Evolutionary conservation across 140 eudicot species (phyloP).

Genomic region (Stevia rebaudiana): DNA sequence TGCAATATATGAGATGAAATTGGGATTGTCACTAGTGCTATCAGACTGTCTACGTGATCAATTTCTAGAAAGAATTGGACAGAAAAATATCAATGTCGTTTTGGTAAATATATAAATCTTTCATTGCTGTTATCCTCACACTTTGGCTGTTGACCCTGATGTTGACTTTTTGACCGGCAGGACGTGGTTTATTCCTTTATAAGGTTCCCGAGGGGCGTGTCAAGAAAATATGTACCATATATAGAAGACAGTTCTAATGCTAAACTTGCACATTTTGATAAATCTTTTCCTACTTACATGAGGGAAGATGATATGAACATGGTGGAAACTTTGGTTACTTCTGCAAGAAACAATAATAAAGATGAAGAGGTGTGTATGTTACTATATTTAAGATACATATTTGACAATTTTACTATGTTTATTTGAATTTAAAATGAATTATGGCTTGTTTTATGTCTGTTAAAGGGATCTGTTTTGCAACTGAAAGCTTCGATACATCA

Average conservation of each 20-base stretch:
- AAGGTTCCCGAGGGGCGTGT: constrained; percentile 68
- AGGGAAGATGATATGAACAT: constrained; percentile 36
- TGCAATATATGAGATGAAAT: constrained; percentile 87
- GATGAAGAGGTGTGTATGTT: constrained; percentile 47
- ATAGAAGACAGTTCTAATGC: constrained; percentile 20
- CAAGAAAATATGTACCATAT: constrained; percentile 33
- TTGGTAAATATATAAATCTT: constrained; percentile 39
- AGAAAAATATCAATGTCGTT: constrained; percentile 38
- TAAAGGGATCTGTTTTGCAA: constrained; percentile 49
- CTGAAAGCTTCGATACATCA: constrained; percentile 46
- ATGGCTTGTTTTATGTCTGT: constrained; percentile 16
- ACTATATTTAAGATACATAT: not conserved
- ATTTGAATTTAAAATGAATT: not conserved
- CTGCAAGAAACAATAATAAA: constrained; percentile 17
- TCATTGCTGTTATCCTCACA: not conserved
- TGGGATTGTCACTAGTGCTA: constrained; percentile 61
- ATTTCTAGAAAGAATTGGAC: constrained; percentile 37
- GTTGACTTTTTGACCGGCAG: constrained; percentile 32
- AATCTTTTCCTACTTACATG: constrained; percentile 45
- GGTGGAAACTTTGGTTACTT: constrained; percentile 47
- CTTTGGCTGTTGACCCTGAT: not conserved
- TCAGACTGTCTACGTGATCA: constrained; percentile 37
- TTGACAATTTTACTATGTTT: not conserved
- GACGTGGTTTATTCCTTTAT: constrained; percentile 49
- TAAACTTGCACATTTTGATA: constrained; percentile 31